These are phyloP conservation scores for Pyrenopolyporus hunteri DNA, from an alignment of 495 filamentous ascomycete species.

Conservation along the genomic window DNA sequence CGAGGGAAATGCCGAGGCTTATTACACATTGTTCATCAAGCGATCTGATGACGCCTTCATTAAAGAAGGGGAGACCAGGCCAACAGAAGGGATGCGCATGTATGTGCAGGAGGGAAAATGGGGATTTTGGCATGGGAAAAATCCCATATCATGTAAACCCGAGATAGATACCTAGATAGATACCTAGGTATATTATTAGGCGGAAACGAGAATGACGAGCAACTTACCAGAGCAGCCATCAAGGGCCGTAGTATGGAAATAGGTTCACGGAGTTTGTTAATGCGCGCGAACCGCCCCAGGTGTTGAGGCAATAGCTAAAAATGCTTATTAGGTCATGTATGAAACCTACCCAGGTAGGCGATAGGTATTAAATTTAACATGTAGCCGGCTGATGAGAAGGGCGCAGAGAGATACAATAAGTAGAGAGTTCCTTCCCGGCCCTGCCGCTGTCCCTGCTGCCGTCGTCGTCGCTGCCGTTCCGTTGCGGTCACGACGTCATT, in stretches of 20 bases:
- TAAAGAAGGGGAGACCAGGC: background rate
- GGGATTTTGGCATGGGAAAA: too few species aligned
- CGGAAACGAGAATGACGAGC: background rate
- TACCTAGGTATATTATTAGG: conserved; percentile 7
- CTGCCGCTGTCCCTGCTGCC: background rate
- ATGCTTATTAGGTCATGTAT: too few species aligned
- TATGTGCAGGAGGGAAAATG: conserved; percentile 3
- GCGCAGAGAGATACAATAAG: too few species aligned
- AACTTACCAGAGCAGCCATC: conserved; percentile 59
- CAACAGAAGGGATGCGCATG: background rate
- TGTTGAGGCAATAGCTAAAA: too few species aligned
- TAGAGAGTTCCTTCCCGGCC: background rate
- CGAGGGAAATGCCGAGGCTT: conserved; percentile 9
- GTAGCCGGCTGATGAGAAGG: too few species aligned
- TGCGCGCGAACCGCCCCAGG: too few species aligned
- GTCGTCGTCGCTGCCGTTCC: background rate
- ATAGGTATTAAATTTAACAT: conserved; percentile 7
- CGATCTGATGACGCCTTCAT: conserved; percentile 17
- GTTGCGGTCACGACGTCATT: conserved; percentile 27
- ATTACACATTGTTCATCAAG: conserved; percentile 37
- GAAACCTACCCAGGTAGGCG: too few species aligned
- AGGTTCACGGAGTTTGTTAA: background rate
- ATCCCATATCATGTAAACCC: too few species aligned
- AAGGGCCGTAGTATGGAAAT: conserved; percentile 23
- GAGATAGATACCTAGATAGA: background rate